phyloP scores from a whole-genome alignment of 2,329 filamentous ascomycete genomes.

The Talaromyces amestolkiae region DNA sequence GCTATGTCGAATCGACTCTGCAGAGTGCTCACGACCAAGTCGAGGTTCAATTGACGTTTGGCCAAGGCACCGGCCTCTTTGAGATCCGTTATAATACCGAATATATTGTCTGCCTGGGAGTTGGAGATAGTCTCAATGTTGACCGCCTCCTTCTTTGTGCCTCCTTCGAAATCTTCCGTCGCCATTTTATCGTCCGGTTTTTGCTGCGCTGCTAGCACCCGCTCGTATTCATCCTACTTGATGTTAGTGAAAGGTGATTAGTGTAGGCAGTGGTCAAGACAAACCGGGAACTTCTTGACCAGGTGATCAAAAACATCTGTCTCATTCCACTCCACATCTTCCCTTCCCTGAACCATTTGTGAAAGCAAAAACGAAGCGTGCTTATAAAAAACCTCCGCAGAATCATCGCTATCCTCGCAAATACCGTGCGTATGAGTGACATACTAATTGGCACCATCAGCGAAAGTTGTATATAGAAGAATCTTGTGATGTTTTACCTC shows the following conservation, averaged over 20 bases:
- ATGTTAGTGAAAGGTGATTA: not conserved
- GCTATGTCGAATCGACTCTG: slow-evolving; percentile 36
- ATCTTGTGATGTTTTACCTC: slow-evolving; percentile 31
- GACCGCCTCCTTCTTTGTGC: slow-evolving; percentile 25
- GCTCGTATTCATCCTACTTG: slow-evolving; percentile 35
- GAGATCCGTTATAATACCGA: slow-evolving; percentile 38
- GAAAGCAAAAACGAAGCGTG: slow-evolving; percentile 47
- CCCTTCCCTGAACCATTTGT: slow-evolving; percentile 47
- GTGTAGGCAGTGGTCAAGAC: slow-evolving; percentile 3
- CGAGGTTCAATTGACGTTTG: slow-evolving; percentile 41
- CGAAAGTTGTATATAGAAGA: not conserved
- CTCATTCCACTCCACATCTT: slow-evolving; percentile 45
- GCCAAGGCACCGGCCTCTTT: slow-evolving; percentile 42
- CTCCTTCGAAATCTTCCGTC: slow-evolving; percentile 22
- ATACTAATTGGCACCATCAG: slow-evolving; percentile 32
- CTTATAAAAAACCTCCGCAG: slow-evolving; percentile 47
- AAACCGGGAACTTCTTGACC: slow-evolving; percentile 43
- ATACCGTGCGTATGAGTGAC: slow-evolving; percentile 42
- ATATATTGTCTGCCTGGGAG: slow-evolving; percentile 38
- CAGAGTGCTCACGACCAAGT: slow-evolving; percentile 33
- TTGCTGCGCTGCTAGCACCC: slow-evolving; percentile 29
- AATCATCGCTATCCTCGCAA: slow-evolving; percentile 46
- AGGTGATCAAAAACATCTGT: slow-evolving; percentile 46
- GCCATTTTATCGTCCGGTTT: slow-evolving; percentile 23
- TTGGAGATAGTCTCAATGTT: slow-evolving; percentile 30